Conservation (phyloP, 495 filamentous ascomycete genomes). For the Daldinia grandis region DNA sequence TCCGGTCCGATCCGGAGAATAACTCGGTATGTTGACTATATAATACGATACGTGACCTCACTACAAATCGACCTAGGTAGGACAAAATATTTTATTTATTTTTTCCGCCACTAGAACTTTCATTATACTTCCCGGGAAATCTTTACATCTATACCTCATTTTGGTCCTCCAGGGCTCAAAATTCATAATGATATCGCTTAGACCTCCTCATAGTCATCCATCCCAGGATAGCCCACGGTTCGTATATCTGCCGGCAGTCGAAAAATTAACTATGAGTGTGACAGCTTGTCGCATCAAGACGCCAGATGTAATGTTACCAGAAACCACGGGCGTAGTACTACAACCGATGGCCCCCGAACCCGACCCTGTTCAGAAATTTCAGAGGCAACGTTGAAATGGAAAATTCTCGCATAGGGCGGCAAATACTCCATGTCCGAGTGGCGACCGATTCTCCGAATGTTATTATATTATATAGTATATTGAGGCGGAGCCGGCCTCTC, state of each 20-base stretch:
- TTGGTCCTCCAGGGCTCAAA: background rate
- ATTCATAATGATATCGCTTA: background rate
- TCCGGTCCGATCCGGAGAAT: background rate
- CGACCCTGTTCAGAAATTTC: background rate
- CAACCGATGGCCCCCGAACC: slow-evolving; percentile 11
- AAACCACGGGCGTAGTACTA: slow-evolving; percentile 30
- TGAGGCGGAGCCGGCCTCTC: background rate
- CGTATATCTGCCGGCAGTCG: background rate
- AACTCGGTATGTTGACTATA: background rate
- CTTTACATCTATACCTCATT: background rate
- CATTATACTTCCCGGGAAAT: background rate
- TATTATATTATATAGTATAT: background rate
- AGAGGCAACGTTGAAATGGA: background rate
- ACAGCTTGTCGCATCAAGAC: background rate
- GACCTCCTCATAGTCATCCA: background rate
- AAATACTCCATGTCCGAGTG: background rate
- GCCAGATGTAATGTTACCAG: slow-evolving; percentile 5
- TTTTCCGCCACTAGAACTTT: background rate
- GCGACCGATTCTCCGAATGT: background rate
- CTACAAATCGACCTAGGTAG: background rate
- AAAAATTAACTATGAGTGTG: background rate
- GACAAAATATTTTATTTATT: background rate
- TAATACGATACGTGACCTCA: background rate
- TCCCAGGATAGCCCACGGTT: background rate
- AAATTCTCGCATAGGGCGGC: background rate